phyloP scores from a whole-genome alignment of 352 stramenopile genomes.

The Ophiocytium majus region DNA sequence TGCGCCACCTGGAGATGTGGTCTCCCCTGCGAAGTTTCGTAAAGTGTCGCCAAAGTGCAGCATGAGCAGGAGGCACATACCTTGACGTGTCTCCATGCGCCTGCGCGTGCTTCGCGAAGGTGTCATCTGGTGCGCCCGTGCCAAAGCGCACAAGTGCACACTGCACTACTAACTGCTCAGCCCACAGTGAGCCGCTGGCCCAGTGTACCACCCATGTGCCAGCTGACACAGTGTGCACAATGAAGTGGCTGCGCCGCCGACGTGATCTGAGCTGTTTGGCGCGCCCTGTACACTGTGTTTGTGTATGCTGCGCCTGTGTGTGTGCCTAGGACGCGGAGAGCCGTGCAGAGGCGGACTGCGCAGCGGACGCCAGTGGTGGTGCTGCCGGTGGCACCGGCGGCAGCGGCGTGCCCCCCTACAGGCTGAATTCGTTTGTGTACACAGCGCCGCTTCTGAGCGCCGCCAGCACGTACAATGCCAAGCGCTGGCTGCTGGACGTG shows the following conservation, averaged over 20 bases:
- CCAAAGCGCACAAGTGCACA: no score
- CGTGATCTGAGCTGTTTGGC: neutral
- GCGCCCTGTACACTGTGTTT: neutral
- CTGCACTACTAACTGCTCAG: no score
- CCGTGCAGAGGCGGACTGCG: neutral
- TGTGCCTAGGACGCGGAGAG: neutral
- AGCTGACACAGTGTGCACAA: no score
- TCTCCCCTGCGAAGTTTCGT: no score
- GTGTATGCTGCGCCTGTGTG: neutral
- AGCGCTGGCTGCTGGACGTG: conserved; percentile 21
- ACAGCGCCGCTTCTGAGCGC: neutral
- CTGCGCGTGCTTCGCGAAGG: no score
- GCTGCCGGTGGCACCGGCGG: neutral
- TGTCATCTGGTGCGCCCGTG: no score
- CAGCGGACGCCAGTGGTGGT: neutral
- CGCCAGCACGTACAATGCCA: neutral
- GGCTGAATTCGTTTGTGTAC: conserved; percentile 26
- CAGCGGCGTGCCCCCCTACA: neutral
- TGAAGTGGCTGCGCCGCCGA: neutral
- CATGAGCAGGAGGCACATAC: no score
- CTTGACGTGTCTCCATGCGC: no score
- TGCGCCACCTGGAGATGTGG: no score
- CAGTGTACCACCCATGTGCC: no score
- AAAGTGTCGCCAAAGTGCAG: no score
- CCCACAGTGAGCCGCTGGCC: no score